Evolutionary conservation across 495 filamentous ascomycete genomes (phyloP).

Genomic region (Massariosphaeria phaeospora): DNA sequence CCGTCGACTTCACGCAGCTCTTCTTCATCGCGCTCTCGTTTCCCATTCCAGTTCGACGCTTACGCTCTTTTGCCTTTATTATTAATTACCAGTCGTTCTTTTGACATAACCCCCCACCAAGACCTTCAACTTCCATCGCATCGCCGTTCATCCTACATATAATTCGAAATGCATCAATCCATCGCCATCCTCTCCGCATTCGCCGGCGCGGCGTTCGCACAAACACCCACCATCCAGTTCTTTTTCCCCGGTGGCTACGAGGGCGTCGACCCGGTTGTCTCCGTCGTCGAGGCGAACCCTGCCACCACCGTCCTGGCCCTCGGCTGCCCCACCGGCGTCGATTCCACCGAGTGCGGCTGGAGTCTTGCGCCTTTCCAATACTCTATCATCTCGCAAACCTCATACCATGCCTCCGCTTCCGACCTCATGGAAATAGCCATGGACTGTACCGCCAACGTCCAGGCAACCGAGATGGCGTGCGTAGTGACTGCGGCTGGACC

Average conservation of each 20-base stretch:
- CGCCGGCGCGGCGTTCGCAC: conserved; percentile 1
- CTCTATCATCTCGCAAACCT: conserved; percentile 15
- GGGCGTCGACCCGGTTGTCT: conserved; percentile 8
- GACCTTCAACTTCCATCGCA: too few relatives aligned
- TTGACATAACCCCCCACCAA: neutral
- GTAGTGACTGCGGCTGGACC: neutral
- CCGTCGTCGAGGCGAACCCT: conserved; percentile 13
- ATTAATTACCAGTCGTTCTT: neutral
- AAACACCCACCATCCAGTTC: conserved; percentile 64
- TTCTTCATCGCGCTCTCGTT: neutral
- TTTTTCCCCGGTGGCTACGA: conserved; percentile 60
- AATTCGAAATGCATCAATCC: conserved; percentile 2
- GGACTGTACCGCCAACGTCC: neutral
- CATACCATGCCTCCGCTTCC: conserved; percentile 1
- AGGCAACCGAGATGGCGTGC: conserved; percentile 2
- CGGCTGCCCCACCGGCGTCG: conserved; percentile 13
- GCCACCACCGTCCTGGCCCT: conserved; percentile 13
- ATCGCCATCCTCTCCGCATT: conserved; percentile 4
- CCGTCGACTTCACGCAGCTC: neutral
- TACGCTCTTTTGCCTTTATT: conserved; percentile 6
- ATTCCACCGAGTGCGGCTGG: conserved; percentile 12
- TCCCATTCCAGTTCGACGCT: neutral
- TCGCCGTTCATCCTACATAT: too few relatives aligned
- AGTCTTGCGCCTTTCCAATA: conserved; percentile 3
- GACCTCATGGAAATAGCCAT: neutral